phyloP scores from a whole-genome alignment of 495 filamentous ascomycete genomes.

The Immersiella caudata region DNA sequence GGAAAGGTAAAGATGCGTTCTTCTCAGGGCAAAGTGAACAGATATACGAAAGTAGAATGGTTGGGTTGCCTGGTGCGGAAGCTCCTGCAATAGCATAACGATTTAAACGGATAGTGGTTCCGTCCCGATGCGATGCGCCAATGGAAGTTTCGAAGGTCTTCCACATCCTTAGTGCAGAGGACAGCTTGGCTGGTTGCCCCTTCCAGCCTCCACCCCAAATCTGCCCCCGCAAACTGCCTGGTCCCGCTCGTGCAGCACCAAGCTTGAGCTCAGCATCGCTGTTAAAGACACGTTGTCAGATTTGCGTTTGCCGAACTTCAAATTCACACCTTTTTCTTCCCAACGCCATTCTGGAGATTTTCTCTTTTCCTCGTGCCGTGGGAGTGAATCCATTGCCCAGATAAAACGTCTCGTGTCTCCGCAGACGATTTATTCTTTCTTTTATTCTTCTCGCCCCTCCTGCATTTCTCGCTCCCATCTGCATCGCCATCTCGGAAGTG shows the following conservation, averaged over 20 bases:
- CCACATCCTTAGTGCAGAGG: slow-evolving; percentile 20
- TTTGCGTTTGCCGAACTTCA: slow-evolving; percentile 34
- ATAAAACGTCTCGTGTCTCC: slow-evolving; percentile 27
- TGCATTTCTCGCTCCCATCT: slow-evolving; percentile 25
- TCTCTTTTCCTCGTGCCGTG: slow-evolving; percentile 46
- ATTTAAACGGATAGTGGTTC: slow-evolving; percentile 19
- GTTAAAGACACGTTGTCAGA: slow-evolving; percentile 44
- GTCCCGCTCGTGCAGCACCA: slow-evolving; percentile 25
- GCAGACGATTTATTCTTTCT: slow-evolving; percentile 23
- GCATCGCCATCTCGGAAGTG: slow-evolving; percentile 25
- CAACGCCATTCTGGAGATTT: slow-evolving; percentile 32
- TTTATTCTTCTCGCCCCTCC: slow-evolving; percentile 21
- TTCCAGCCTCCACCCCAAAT: slow-evolving; percentile 22
- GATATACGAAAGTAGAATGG: background rate
- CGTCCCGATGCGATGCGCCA: slow-evolving; percentile 8
- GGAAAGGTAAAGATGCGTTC: background rate
- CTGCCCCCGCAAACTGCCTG: slow-evolving; percentile 30
- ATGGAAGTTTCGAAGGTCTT: slow-evolving; percentile 36
- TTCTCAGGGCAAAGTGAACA: background rate
- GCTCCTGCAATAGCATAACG: slow-evolving; percentile 20
- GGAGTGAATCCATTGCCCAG: slow-evolving; percentile 42
- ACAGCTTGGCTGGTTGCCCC: slow-evolving; percentile 18
- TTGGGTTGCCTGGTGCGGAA: background rate
- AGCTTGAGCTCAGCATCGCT: slow-evolving; percentile 24
- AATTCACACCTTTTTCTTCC: slow-evolving; percentile 39